Evolutionary conservation across 1,284 basidiomycete species (phyloP).

Genomic region (Sanghuangporus weigelae): DNA sequence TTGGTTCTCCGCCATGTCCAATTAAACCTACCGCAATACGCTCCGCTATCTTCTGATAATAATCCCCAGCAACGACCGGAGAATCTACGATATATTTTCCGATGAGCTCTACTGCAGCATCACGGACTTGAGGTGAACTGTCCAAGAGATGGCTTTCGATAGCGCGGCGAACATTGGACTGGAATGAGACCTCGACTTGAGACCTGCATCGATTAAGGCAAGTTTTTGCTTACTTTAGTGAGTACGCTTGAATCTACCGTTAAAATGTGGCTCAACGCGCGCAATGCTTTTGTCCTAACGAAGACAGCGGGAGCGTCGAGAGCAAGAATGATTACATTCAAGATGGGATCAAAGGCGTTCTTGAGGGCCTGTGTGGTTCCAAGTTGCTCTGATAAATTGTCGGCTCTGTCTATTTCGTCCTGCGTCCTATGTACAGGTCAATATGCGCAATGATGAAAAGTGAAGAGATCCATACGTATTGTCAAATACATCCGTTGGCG

Average conservation of each 20-base stretch:
- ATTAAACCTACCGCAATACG: constrained; percentile 70
- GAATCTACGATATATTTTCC: constrained; percentile 92
- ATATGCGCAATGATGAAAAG: neutral
- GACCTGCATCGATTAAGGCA: neutral
- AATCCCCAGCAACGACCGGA: constrained; percentile 77
- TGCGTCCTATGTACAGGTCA: constrained; percentile 40
- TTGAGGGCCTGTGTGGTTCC: constrained; percentile 69
- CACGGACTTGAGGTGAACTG: constrained; percentile 88
- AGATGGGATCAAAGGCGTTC: constrained; percentile 74
- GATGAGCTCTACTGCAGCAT: constrained; percentile 92
- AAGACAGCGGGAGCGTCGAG: constrained; percentile 81
- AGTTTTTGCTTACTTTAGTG: constrained; percentile 47
- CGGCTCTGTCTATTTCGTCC: constrained; percentile 61
- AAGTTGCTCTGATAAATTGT: constrained; percentile 68
- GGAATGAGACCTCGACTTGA: constrained; percentile 6
- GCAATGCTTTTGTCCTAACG: constrained; percentile 86
- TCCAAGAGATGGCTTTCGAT: constrained; percentile 90
- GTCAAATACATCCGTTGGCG: constrained; percentile 66
- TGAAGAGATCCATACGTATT: constrained; percentile 47
- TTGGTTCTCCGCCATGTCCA: neutral
- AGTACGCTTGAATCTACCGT: constrained; percentile 84
- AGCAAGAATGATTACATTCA: constrained; percentile 70
- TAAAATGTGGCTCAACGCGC: constrained; percentile 81
- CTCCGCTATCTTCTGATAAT: constrained; percentile 81
- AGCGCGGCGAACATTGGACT: constrained; percentile 72